phyloP scores from a whole-genome alignment of 768 basidiomycete species.

The Mrakia hoshinonis region DNA sequence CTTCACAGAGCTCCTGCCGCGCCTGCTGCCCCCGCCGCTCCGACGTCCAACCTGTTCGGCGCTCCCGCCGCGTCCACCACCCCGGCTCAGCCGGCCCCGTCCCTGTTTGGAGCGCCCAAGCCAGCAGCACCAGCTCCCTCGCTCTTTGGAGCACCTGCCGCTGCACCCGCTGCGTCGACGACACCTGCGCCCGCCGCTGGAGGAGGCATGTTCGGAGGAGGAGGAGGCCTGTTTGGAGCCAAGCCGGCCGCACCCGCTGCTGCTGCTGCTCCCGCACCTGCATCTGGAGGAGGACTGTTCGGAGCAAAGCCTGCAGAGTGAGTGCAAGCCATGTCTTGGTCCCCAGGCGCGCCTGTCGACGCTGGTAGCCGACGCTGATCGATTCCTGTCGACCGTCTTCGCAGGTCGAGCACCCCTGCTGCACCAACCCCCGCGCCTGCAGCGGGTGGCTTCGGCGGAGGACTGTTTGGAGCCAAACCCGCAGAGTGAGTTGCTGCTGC shows the following conservation, averaged over 20 bases:
- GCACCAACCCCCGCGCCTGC: conserved; percentile 7
- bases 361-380: background rate
- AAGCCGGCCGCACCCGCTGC: conserved; percentile 6
- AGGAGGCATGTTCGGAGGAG: conserved; percentile 17
- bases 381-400: background rate
- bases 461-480: conserved; percentile 29
- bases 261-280: conserved; percentile 10
- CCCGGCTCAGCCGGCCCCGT: background rate
- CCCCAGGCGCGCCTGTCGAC: too few relatives aligned
- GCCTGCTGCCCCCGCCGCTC: conserved; percentile 12
- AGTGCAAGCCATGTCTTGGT: background rate
- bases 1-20: conserved; percentile 8
- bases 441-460: conserved; percentile 15
- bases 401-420: background rate
- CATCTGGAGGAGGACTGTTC: conserved; percentile 11
- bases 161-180: background rate
- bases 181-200: background rate
- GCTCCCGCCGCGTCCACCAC: background rate
- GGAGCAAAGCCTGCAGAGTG: conserved; percentile 21
- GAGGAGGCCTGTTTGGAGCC: conserved; percentile 18
- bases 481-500: conserved; percentile 15
- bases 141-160: conserved; percentile 10
- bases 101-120: conserved; percentile 22
- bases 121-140: conserved; percentile 14
- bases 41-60: conserved; percentile 10